A percentile compares a stretch with the other conserved stretches of the same genome.
Evolutionary conservation across 257 asterid species (phyloP).

Genomic region (Paulownia fortunei): DNA sequence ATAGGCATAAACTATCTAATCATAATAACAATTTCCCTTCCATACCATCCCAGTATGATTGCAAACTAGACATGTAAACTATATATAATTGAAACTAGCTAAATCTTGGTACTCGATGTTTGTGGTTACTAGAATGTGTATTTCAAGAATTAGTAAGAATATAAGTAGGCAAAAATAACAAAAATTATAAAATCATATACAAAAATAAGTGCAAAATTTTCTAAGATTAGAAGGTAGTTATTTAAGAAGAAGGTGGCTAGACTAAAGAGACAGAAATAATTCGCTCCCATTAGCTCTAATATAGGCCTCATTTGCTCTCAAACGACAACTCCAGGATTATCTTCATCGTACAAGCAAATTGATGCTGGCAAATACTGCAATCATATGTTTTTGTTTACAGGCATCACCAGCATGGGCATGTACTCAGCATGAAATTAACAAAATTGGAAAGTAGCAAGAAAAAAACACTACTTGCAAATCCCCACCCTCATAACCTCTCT

Average conservation of each 20-base stretch:
- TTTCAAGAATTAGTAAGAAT: not conserved
- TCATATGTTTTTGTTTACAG: conserved; percentile 12
- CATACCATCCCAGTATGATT: not conserved
- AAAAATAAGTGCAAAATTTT: not conserved
- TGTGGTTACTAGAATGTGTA: not conserved
- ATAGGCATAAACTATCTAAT: not conserved
- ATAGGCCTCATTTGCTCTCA: not conserved
- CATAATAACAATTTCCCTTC: not conserved
- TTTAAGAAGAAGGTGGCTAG: not conserved
- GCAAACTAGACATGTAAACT: conserved; percentile 1
- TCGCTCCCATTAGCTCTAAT: not conserved
- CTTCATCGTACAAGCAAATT: not conserved
- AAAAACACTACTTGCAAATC: not conserved
- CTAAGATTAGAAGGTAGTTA: not conserved
- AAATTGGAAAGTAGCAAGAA: not conserved
- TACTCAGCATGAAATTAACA: not conserved
- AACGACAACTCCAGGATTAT: not conserved
- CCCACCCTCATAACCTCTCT: not conserved
- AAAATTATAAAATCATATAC: not conserved
- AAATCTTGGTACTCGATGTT: not conserved
- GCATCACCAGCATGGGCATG: not conserved
- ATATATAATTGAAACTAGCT: conserved; percentile 13
- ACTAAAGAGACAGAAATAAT: conserved; percentile 5
- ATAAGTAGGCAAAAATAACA: not conserved
- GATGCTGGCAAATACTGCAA: conserved; percentile 3